Evolutionary conservation across 139 green algal genomes (phyloP), one percentile per base, ranked within the genome.

Genomic region (Tetraselmis chui): DNA sequence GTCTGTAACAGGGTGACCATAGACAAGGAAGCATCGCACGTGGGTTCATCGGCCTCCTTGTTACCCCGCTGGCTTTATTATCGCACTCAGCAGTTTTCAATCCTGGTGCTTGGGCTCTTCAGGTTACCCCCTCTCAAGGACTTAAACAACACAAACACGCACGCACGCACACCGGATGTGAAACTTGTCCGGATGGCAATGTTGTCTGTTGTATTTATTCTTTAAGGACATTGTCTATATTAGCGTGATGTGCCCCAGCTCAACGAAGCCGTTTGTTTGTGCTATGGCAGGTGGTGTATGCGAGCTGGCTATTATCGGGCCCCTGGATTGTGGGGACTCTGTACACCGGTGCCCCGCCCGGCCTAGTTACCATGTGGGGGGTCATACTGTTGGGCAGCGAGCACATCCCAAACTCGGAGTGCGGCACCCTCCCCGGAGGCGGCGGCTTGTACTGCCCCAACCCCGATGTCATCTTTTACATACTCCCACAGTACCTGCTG

Each of bases 301-400:
- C 23, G 1, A 0, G 77, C 0, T 91, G 89, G 59, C 76, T 92
- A 11, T 28, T 85, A 18, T 1, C 79, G 2, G 87, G 87, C 1
- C 88, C 88, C 30, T 91, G 85, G 88, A 76, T 85, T 1, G 76
- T 83, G 5, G 88, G 84, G 5, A 32, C 79, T 29, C 79, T 84
- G 23, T 77, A 91, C n/a, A 76, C 27, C 0, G 76, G 75, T 22
- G 67, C 59, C 28, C 85, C 83, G 0, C 80, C 59, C 5, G 82
- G 83, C 24, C 28, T 86, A 18, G 77, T 89, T 30, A 82, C 90
- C 24, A 45, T 80, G 1, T 81, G 59, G 25, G 81, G 84, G 1
- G 80, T 91, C 5, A n/a, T 89, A 28, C 81, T 59, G 25, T 74
- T 32, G 1, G 32, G 2, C 27, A 11, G 28, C 1, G 1, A 25